These are phyloP conservation scores for Suillus subluteus DNA, from an alignment of 768 basidiomycete species.

Conservation along the genomic window DNA sequence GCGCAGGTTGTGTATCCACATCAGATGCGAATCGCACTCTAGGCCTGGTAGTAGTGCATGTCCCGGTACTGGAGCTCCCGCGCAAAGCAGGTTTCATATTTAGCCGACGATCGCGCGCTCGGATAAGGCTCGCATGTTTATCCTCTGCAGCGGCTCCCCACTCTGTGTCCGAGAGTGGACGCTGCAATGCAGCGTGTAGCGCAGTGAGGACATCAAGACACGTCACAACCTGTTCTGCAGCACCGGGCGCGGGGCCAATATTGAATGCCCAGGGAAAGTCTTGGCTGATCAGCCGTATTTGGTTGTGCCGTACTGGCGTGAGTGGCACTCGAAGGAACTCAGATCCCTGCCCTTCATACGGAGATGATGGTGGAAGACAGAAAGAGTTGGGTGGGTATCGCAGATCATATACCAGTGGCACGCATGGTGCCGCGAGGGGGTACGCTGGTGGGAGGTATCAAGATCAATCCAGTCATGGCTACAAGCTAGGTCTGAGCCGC, in stretches of 20 bases:
- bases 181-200: slow-evolving; percentile 12
- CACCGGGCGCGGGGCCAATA: background rate
- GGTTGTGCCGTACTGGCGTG: background rate
- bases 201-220: slow-evolving; percentile 13
- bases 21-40: background rate
- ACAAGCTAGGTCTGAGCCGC: background rate
- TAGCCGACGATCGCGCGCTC: slow-evolving; percentile 10
- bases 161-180: slow-evolving; percentile 13
- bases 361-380: slow-evolving; percentile 3
- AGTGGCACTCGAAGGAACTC: slow-evolving; percentile 11
- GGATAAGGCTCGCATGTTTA: slow-evolving; percentile 2
- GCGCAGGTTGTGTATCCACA: too few relatives aligned
- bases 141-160: slow-evolving; percentile 10
- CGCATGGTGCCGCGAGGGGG: slow-evolving; percentile 6
- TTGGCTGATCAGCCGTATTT: slow-evolving; percentile 12
- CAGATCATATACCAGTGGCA: slow-evolving; percentile 14
- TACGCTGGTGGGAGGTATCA: background rate
- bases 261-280: slow-evolving; percentile 17
- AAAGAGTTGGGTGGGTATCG: slow-evolving; percentile 5
- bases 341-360: background rate
- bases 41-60: background rate
- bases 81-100: background rate
- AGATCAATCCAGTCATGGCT: background rate
- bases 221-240: background rate
- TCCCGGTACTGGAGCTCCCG: background rate